Conservation (phyloP, 2,329 filamentous ascomycete genomes). For the Botrytis medusae region DNA sequence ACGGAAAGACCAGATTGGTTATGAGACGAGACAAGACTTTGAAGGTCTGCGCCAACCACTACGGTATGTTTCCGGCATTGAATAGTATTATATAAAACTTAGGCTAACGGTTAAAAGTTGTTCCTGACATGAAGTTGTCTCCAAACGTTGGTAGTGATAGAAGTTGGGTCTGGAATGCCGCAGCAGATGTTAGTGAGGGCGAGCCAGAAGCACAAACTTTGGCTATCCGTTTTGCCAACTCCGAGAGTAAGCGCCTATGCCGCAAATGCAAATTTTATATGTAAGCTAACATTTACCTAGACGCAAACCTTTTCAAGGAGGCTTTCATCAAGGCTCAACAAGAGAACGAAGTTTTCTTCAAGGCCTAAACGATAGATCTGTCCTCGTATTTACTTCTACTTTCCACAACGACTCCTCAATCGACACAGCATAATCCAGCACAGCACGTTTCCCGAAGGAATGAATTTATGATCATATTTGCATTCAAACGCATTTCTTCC, state of each 20-base stretch:
- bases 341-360: slow-evolving; percentile 89
- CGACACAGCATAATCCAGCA: slow-evolving; percentile 24
- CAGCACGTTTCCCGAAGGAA: slow-evolving; percentile 30
- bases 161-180: slow-evolving; percentile 99
- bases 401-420: slow-evolving; percentile 28
- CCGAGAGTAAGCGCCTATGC: slow-evolving; percentile 71
- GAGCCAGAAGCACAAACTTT: slow-evolving; percentile 95
- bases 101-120: slow-evolving; percentile 58
- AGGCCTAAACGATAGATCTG: slow-evolving; percentile 40
- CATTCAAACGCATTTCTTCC: slow-evolving; percentile 26
- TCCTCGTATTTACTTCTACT: slow-evolving; percentile 24
- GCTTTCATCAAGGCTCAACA: slow-evolving; percentile 95
- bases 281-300: slow-evolving; percentile 48
- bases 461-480: slow-evolving; percentile 35
- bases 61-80: slow-evolving; percentile 63
- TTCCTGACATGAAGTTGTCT: slow-evolving; percentile 97
- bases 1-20: slow-evolving; percentile 93
- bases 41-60: slow-evolving; percentile 99
- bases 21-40: slow-evolving; percentile 99
- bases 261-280: background rate
- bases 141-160: slow-evolving; percentile 98
- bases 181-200: slow-evolving; percentile 96
- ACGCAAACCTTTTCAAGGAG: slow-evolving; percentile 97
- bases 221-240: slow-evolving; percentile 96
- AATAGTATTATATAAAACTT: background rate